Percentiles rank a stretch among this genome's conserved stretches.
These are phyloP conservation scores for Elaeagnus macrophylla DNA, from an alignment of 306 rosid genomes.

Conservation along the genomic window DNA sequence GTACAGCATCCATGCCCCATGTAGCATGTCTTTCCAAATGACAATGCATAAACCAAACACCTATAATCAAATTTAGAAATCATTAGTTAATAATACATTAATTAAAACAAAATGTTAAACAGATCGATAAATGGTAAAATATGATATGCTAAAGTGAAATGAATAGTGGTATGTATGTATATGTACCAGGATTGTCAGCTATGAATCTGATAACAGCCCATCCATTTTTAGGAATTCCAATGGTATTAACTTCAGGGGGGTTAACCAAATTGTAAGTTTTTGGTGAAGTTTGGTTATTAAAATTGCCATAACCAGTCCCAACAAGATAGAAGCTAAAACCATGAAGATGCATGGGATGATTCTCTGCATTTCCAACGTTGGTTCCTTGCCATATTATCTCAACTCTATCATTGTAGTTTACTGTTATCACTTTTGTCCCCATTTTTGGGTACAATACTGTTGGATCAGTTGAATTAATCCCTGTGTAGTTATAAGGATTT, in stretches of 20 bases:
- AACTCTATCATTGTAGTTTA: slow-evolving; percentile 19
- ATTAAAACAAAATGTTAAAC: too few species aligned
- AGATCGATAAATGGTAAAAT: too few species aligned
- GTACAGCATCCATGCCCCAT: slow-evolving; percentile 16
- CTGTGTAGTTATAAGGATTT: slow-evolving; percentile 23
- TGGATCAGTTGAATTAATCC: slow-evolving; percentile 6
- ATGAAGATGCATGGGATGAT: slow-evolving; percentile 33
- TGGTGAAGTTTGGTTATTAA: neutral
- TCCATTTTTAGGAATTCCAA: slow-evolving; percentile 24
- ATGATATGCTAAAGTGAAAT: too few species aligned
- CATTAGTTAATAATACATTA: slow-evolving; percentile 1
- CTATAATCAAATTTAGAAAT: slow-evolving; percentile 5
- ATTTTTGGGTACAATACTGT: slow-evolving; percentile 7
- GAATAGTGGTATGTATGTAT: too few species aligned
- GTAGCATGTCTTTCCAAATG: slow-evolving; percentile 6
- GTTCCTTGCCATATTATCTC: slow-evolving; percentile 39
- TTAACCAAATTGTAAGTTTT: slow-evolving; percentile 19
- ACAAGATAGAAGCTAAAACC: slow-evolving; percentile 26
- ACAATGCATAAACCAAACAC: too few species aligned
- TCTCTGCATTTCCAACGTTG: slow-evolving; percentile 12
- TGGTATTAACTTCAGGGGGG: slow-evolving; percentile 23
- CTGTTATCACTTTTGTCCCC: slow-evolving; percentile 20
- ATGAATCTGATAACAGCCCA: slow-evolving; percentile 29
- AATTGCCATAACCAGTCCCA: slow-evolving; percentile 20
- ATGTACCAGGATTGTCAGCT: slow-evolving; percentile 27